Evolutionary conservation across 2,329 filamentous ascomycete species (phyloP).

Genomic region (Helotiales sp.): DNA sequence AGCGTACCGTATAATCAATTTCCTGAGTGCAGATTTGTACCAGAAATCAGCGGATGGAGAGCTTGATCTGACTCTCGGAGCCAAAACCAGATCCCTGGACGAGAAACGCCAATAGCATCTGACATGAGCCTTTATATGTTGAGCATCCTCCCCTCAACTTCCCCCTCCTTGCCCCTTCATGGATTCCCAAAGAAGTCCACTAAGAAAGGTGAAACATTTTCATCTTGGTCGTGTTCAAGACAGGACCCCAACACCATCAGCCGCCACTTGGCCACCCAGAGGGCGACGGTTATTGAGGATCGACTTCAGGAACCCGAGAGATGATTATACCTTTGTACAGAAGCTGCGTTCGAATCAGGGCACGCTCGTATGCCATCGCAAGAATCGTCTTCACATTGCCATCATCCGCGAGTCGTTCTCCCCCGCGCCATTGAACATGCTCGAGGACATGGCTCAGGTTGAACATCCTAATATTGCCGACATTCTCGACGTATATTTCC

Average conservation of each 20-base stretch:
- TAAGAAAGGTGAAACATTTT: constrained; percentile 26
- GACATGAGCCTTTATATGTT: constrained; percentile 2
- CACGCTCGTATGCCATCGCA: constrained; percentile 24
- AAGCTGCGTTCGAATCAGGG: constrained; percentile 23
- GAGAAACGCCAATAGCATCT: constrained; percentile 5
- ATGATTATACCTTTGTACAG: constrained; percentile 27
- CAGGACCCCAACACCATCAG: not conserved
- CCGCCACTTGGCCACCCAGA: constrained; percentile 12
- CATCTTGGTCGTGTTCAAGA: constrained; percentile 19
- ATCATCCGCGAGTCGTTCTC: constrained; percentile 30
- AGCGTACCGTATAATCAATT: too few relatives aligned
- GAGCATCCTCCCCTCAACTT: constrained; percentile 8
- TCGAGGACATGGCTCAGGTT: constrained; percentile 21
- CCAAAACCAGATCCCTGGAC: constrained; percentile 24
- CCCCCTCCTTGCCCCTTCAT: constrained; percentile 20
- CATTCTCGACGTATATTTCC: constrained; percentile 28
- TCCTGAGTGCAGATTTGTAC: constrained; percentile 9
- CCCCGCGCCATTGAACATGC: constrained; percentile 22
- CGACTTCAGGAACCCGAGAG: constrained; percentile 24
- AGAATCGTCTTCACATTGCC: constrained; percentile 20
- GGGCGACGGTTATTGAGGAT: constrained; percentile 24
- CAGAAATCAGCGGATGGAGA: constrained; percentile 3
- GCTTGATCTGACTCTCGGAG: constrained; percentile 21
- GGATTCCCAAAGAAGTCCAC: constrained; percentile 11
- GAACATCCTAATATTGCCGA: constrained; percentile 29